Base-by-base conservation (phyloP, 495 filamentous ascomycete genomes). In the Podospora didyma region DNA sequence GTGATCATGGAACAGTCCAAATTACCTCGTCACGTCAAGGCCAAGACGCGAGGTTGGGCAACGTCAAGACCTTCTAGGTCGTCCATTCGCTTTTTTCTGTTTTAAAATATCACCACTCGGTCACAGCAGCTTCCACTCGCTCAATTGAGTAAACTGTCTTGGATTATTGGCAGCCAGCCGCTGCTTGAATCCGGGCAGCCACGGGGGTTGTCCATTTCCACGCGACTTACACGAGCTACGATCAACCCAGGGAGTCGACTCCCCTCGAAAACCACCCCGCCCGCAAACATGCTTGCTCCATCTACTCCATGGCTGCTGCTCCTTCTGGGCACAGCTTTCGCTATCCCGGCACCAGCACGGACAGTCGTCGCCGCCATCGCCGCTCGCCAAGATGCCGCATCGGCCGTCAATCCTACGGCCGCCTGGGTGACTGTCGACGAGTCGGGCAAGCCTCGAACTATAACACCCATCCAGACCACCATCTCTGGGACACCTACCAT, bases 401-500 rank as follows among this genome's bases (percentile, higher is more conserved):
- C 39, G 1, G 12, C 39, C 12, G 59, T 60, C 14, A 39, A 46
- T 23, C 57, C 57, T 2, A 62, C 62, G 11, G 65, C 65, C 10
- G 61, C 63, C 17, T 77, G 75, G 75, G 71, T 76, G 10, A 69
- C 73, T 2, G 73, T 78, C 49, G 59, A 72, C 57, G 66, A 67
- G 31, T 63, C 67, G 24, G 73, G 73, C 41, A 54, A 51, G 5
- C 66, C 72, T 19, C 69, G 61, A 24, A 66, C 64, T 22, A 59
- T 76, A 14, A 78, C 75, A 12, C 73, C 73, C 12, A 61, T 71
- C 17, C 35, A 66, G 3, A 75, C 63, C 60, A 76, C 71, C 35
- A 62, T 74, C 53, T 59, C 49, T 50, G 71, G 70, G 28, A 76
- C 70, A 7, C 64, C 69, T 23, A 76, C 70, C 14, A 49, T 74